Conservation (phyloP, 495 filamentous ascomycete genomes). For the Viridothelium virens region DNA sequence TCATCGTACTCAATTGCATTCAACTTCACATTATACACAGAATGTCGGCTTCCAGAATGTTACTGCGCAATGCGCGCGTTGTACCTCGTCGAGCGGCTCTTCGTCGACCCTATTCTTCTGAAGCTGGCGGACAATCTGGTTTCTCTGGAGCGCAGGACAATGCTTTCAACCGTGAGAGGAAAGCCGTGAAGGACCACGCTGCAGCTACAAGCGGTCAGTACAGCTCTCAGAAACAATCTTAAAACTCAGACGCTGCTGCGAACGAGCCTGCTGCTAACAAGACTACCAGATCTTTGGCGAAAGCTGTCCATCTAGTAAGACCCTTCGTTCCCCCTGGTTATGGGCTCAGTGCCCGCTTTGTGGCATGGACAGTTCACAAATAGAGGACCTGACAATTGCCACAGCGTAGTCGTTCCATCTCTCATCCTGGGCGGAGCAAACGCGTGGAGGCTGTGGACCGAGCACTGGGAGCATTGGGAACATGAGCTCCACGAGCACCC, state of each 20-base stretch:
- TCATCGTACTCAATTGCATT: not conserved
- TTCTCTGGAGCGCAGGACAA: constrained; percentile 49
- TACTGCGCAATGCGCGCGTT: not conserved
- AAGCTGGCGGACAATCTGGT: constrained; percentile 1
- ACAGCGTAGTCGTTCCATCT: constrained; percentile 59
- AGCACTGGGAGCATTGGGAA: constrained; percentile 98
- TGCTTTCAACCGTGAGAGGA: constrained; percentile 78
- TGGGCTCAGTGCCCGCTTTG: not conserved
- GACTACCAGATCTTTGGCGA: constrained; percentile 74
- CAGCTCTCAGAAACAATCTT: constrained; percentile 14
- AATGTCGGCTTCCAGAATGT: not conserved
- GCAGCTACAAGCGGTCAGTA: constrained; percentile 60
- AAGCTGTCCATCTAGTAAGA: constrained; percentile 89
- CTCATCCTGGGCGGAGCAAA: constrained; percentile 65
- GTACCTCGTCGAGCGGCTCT: not conserved
- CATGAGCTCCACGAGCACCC: constrained; percentile 81
- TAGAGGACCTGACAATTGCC: not conserved
- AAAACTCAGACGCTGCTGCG: constrained; percentile 18
- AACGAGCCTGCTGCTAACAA: constrained; percentile 19
- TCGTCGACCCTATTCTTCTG: not conserved
- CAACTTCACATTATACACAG: not conserved
- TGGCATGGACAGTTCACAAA: not conserved
- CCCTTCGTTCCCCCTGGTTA: not conserved
- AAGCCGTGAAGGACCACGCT: constrained; percentile 79
- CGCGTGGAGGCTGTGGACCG: constrained; percentile 80